phyloP scores from a whole-genome alignment of 352 stramenopile species.

The Pythium volutum region DNA sequence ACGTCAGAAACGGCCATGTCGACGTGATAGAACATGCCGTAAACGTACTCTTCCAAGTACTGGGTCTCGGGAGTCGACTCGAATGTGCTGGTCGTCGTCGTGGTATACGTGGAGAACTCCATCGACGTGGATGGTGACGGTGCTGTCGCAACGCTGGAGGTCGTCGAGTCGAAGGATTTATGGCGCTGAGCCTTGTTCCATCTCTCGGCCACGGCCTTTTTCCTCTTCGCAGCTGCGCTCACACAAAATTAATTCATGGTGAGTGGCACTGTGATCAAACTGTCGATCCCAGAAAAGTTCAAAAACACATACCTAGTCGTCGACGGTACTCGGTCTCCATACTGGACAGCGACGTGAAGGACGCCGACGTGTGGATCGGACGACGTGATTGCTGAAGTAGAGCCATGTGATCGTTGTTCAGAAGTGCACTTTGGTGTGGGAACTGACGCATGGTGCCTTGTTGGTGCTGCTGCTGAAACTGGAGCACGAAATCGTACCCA shows the following conservation, averaged over 20 bases:
- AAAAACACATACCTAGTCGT: slow-evolving; percentile 35
- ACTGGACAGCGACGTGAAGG: slow-evolving; percentile 65
- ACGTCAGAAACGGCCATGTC: background rate
- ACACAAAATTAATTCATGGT: background rate
- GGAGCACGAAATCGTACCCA: slow-evolving; percentile 55
- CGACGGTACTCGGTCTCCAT: slow-evolving; percentile 69
- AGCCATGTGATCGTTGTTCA: slow-evolving; percentile 19
- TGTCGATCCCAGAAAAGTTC: no score
- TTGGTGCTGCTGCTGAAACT: slow-evolving; percentile 58
- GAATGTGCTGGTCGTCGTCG: slow-evolving; percentile 23
- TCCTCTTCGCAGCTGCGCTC: slow-evolving; percentile 48
- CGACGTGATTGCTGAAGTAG: slow-evolving; percentile 29
- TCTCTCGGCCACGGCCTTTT: slow-evolving; percentile 50
- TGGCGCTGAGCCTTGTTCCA: slow-evolving; percentile 68
- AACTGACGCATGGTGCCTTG: slow-evolving; percentile 43
- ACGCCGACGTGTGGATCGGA: slow-evolving; percentile 61
- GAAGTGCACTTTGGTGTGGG: slow-evolving; percentile 39
- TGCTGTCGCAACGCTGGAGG: slow-evolving; percentile 23
- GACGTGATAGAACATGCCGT: background rate
- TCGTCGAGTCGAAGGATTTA: slow-evolving; percentile 66
- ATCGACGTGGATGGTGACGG: slow-evolving; percentile 40
- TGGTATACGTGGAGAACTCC: slow-evolving; percentile 30
- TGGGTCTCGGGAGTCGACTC: slow-evolving; percentile 39
- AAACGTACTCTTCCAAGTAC: slow-evolving; percentile 55
- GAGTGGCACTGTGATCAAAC: background rate